Percentiles rank a stretch among this genome's conserved stretches.
Conservation (phyloP, 2,329 filamentous ascomycete genomes). For the Alternaria novae-zelandiae region DNA sequence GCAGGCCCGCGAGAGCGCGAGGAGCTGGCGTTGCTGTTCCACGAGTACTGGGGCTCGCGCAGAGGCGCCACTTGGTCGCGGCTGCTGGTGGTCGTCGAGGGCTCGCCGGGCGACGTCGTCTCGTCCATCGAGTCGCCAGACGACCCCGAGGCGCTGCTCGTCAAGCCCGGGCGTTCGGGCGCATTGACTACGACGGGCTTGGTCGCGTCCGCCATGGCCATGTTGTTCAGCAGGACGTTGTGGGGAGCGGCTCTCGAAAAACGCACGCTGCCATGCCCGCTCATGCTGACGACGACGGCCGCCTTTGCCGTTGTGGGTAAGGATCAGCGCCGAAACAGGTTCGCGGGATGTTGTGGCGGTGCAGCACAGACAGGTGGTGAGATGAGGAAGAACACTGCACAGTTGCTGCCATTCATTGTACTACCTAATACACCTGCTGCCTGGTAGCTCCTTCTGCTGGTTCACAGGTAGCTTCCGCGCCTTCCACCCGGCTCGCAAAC, state of each 20-base stretch:
- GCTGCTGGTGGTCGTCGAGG: slow-evolving; percentile 21
- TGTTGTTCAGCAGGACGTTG: slow-evolving; percentile 21
- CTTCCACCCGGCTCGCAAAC: not conserved
- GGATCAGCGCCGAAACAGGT: slow-evolving; percentile 14
- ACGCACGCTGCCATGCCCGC: slow-evolving; percentile 34
- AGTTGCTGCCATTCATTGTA: not conserved
- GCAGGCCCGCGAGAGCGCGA: slow-evolving; percentile 33
- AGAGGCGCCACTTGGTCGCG: slow-evolving; percentile 44
- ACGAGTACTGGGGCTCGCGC: slow-evolving; percentile 29
- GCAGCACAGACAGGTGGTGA: not conserved
- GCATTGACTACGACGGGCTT: slow-evolving; percentile 42
- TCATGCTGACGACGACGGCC: slow-evolving; percentile 23
- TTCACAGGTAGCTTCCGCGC: not conserved
- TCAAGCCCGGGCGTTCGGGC: slow-evolving; percentile 23
- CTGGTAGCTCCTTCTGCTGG: not conserved
- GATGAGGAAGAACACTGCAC: not conserved
- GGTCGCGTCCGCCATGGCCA: slow-evolving; percentile 34
- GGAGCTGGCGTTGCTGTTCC: slow-evolving; percentile 28
- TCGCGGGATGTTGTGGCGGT: slow-evolving; percentile 18
- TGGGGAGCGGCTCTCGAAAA: slow-evolving; percentile 29
- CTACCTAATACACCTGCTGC: not conserved
- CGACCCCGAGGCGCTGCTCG: slow-evolving; percentile 49
- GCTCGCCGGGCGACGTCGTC: slow-evolving; percentile 37
- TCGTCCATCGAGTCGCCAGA: slow-evolving; percentile 50
- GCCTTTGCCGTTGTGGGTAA: slow-evolving; percentile 10